Conservation (phyloP, 345 rosid genomes). For the Populus ilicifolia region DNA sequence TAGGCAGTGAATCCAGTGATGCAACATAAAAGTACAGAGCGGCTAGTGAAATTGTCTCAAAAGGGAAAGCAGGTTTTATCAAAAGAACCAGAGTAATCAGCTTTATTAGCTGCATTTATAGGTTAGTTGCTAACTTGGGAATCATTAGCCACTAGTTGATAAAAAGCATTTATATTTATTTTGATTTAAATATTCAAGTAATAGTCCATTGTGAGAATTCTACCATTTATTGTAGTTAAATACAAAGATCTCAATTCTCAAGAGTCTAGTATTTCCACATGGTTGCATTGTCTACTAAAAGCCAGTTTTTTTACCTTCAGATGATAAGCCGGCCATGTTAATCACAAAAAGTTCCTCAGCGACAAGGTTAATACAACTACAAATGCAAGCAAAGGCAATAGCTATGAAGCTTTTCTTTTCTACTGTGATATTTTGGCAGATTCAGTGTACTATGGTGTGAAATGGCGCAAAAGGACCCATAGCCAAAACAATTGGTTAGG, state of each 20-base stretch:
- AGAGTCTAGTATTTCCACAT: neutral
- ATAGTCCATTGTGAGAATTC: neutral
- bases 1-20: neutral
- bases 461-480: neutral
- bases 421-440: neutral
- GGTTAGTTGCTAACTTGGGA: neutral
- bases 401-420: neutral
- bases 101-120: neutral
- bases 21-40: neutral
- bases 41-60: neutral
- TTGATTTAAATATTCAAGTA: neutral
- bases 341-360: neutral
- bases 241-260: neutral
- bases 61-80: neutral
- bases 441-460: neutral
- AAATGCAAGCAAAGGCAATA: neutral
- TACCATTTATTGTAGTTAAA: neutral
- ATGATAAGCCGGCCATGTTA: neutral
- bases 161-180: neutral
- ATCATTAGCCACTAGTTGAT: neutral
- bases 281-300: neutral
- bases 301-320: neutral
- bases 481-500: neutral
- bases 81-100: neutral
- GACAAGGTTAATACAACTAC: neutral